Base-by-base conservation (phyloP, 2,329 filamentous ascomycete species). In the Massarina eburnea region DNA sequence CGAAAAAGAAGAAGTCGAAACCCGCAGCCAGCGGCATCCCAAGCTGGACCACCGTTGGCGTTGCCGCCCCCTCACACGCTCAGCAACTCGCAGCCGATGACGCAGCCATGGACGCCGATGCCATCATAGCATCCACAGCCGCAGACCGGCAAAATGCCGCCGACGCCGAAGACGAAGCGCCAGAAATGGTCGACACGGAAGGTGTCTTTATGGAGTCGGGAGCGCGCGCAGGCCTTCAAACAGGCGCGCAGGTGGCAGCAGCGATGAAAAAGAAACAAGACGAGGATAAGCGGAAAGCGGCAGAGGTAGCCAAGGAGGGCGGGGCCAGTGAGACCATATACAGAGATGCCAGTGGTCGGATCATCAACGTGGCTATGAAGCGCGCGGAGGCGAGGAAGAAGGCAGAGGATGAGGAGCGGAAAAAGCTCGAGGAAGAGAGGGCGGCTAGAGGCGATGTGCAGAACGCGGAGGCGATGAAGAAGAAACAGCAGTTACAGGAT, bases 351-450 rank as follows among this genome's bases (percentile, higher is more conserved):
- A 94, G 88, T 3, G 94, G 94, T 10, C 82, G 91, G n/a, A 85
- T 95, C 44, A 91, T 99, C 53, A 95, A 99, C 63, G 82, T 97
- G 19, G 85, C 86, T 15, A 89, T 96, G 87, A 90, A 89, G 70
- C 82, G 91, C 19, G 91, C 90, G 17, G 91, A 96, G 69, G 86
- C 89, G 40, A 81, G 89, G n/a, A 81, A 83, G 39, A 89, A 88
- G 56, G 86, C 86, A 1, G 85, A 91, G 60, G 86, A 89, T 55
- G 82, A 84, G 40, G 84, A 77, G 40, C 70, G 72, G 39, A 82
- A 86, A 58, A 85, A 87, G 65, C 73, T 76, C 21, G 81, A 82
- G 43, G 85, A 85, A 51, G 78, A 82, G 48, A 84, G 89, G 58
- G 84, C 83, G 18, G 80, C 90, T 19, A 87, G 86, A 68, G 95